Evolutionary conservation across 1,139 yeast genomes (phyloP), one percentile per base, ranked within the genome.

Genomic region (Blastobotrys serpentis): DNA sequence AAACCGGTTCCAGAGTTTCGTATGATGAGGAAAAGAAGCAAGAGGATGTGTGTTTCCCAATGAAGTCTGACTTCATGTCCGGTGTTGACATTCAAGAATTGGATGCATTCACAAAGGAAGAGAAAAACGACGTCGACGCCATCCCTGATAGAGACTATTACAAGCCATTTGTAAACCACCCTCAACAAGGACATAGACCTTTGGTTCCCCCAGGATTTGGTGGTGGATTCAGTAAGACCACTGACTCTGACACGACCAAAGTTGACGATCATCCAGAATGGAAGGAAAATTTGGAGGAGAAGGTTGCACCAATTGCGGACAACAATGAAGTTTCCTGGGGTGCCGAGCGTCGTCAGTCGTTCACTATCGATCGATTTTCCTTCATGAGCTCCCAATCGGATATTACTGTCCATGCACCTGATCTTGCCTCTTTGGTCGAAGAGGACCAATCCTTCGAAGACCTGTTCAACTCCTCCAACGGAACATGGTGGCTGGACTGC

Each of bases 11-110:
- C 11, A 59, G 62, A 13, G 56, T 58, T 16, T 62, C 67, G 46
- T 53, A 65, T 40, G 50, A 47, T 21, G 47, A 48, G 25, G 58
- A 56, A 13, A 62, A 64, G 36, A 88, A 96, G 0, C 98, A 90
- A 63, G 97, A 90, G 64, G 98, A 92, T 76, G 98, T 92, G 42
- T 92, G 98, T 73, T 89, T 90, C 70, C 98, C 98, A 1, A 85
- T 88, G 87, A 81, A 87, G 18, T 87, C 83, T 58, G 81, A 56
- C 16, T 56, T 59, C 44, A 63, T 58, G 18, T 52, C 57, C 18
- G 69, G 67, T 3, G 63, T 69, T 41, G 72, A 72, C 47, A 67
- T 70, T 52, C 57, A 53, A 22, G 75, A 70, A 42, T 61, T 71
- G 18, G 72, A 70, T 44, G 66, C 62, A 48, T 65, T 68, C 50